These are phyloP conservation scores for Centrapalus pauciflorus DNA, from an alignment of 129 eudicot species.

Conservation along the genomic window DNA sequence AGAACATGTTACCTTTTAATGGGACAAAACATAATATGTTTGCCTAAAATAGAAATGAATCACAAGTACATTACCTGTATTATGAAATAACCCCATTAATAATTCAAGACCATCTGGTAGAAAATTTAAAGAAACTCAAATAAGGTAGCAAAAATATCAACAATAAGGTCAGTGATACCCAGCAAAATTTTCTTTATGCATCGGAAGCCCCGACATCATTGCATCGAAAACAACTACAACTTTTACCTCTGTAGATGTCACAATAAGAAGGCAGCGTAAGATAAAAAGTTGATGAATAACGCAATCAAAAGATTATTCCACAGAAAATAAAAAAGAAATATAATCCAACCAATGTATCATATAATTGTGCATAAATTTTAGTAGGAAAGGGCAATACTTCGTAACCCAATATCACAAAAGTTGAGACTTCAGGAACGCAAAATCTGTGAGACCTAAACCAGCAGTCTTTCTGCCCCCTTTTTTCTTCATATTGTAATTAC, in stretches of 20 bases:
- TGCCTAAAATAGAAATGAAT: too few relatives aligned
- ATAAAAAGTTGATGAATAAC: background rate
- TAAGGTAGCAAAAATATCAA: background rate
- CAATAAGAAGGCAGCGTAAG: background rate
- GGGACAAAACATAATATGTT: too few relatives aligned
- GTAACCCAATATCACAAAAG: background rate
- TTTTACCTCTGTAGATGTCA: slow-evolving; percentile 59
- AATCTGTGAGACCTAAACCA: too few relatives aligned
- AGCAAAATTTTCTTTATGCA: slow-evolving; percentile 67
- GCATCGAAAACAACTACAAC: slow-evolving; percentile 99
- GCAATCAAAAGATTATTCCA: background rate
- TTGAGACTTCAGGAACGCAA: too few relatives aligned
- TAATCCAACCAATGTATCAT: background rate
- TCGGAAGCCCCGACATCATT: slow-evolving; percentile 70
- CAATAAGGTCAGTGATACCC: slow-evolving; percentile 51
- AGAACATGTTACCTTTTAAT: too few relatives aligned
- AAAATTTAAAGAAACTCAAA: slow-evolving; percentile 14
- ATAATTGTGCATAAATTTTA: background rate
- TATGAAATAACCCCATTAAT: too few relatives aligned
- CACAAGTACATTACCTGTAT: too few relatives aligned
- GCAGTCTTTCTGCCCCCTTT: too few relatives aligned
- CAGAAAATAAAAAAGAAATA: background rate
- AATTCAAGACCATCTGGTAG: slow-evolving; percentile 12
- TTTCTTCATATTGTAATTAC: too few relatives aligned
- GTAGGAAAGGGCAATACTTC: background rate